Evolutionary conservation across 1,284 basidiomycete genomes (phyloP), one percentile per base, ranked within the genome.

Genomic region (Ceratobasidium sp.): DNA sequence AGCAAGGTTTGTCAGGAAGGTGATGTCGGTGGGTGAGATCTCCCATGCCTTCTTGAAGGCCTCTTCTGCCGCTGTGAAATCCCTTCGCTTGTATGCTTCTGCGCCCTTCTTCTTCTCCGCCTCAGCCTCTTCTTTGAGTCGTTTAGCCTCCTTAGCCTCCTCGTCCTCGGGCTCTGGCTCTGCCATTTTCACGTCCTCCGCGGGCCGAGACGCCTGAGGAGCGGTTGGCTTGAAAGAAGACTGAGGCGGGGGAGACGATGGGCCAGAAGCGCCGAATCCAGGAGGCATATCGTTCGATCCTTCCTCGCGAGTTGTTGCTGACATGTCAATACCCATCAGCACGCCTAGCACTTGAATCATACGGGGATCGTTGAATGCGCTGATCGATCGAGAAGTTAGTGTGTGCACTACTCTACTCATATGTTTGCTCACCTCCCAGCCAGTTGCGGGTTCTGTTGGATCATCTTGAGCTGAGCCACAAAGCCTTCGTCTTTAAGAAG

Each of bases 31-130:
- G 59, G 94, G 93, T 87, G 91, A 95, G 16, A 89, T 80, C 69
- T 98, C 94, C 96, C 97, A 98, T 2, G 97, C 97, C 80, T 93
- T 91, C 77, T 88, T 82, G 83, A 93, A 97, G 75, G 89, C 86
- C 72, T 86, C 83, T 58, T 87, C 87, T 13, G 95, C 94, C 75
- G 87, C 87, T 35, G 87, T 88, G 77, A 96, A 92, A 74, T 91
- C 87, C 75, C 91, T 88, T 78, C 91, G 89, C 85, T 96, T 95
- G 87, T 98, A 98, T 16, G 90, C 89, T 54, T 88, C 90, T 76
- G 89, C 86, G 72, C 96, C 96, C 71, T 88, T 85, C 76, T 88
- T 87, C 85, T 97, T 97, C 77, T 90, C 87, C 46, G 85, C 88
- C 77, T 91, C 86, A 0, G 95, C 93, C 73, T 90, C 88, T 77